These are phyloP conservation scores for Quercus aquifolioides DNA, from an alignment of 306 rosid genomes.

Conservation along the genomic window DNA sequence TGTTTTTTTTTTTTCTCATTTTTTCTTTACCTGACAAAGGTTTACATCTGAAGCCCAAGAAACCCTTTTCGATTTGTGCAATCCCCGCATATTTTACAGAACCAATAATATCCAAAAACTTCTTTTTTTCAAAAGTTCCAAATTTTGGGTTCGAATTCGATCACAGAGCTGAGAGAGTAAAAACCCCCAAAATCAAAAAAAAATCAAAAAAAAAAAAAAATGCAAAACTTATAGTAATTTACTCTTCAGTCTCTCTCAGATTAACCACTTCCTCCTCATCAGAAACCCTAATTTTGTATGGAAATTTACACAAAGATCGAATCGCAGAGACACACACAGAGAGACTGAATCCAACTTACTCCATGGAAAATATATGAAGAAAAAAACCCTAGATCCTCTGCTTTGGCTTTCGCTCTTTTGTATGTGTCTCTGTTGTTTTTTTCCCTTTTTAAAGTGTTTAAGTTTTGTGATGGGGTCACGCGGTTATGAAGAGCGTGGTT, in stretches of 20 bases:
- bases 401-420: slow-evolving; percentile 13
- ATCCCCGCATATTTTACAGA: slow-evolving; percentile 64
- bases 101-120: slow-evolving; percentile 15
- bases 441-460: neutral
- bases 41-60: slow-evolving; percentile 85
- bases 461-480: neutral
- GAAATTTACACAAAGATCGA: slow-evolving; percentile 4
- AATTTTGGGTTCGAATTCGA: slow-evolving; percentile 1
- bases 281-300: neutral
- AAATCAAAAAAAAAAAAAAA: too few relatives aligned
- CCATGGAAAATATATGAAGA: too few relatives aligned
- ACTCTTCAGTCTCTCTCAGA: slow-evolving; percentile 2
- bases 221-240: too few relatives aligned
- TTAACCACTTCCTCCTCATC: neutral
- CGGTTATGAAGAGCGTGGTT: slow-evolving; percentile 18
- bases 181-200: neutral
- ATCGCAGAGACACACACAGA: neutral
- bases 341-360: neutral
- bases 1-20: too few relatives aligned
- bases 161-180: slow-evolving; percentile 7
- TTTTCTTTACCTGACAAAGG: slow-evolving; percentile 78
- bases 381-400: slow-evolving; percentile 42
- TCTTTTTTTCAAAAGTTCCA: slow-evolving; percentile 25
- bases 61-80: slow-evolving; percentile 67
- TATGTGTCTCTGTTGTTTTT: neutral